phyloP scores from a whole-genome alignment of 2,329 filamentous ascomycete species.

The Juglanconis oblonga region DNA sequence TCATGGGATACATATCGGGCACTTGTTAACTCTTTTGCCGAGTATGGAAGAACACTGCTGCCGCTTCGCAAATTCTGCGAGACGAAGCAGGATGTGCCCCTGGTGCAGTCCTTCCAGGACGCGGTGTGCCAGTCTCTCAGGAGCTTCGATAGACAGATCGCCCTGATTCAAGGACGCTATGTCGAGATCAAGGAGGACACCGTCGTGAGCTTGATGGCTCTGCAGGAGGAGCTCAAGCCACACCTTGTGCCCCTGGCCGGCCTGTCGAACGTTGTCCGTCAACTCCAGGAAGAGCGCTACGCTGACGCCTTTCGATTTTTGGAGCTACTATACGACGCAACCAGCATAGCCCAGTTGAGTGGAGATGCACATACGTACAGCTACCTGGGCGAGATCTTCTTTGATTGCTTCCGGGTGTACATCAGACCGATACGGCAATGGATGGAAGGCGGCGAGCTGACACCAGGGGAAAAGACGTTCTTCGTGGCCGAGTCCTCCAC shows the following conservation, averaged over 20 bases:
- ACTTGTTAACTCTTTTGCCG: constrained; percentile 44
- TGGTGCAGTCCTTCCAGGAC: constrained; percentile 70
- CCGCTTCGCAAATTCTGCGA: constrained; percentile 44
- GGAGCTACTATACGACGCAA: constrained; percentile 71
- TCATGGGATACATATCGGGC: constrained; percentile 49
- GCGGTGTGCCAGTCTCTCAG: constrained; percentile 56
- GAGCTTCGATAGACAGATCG: constrained; percentile 57
- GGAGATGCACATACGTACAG: constrained; percentile 61
- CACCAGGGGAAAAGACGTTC: constrained; percentile 65
- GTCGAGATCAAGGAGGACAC: constrained; percentile 50
- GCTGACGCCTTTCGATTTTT: constrained; percentile 68
- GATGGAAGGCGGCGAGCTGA: constrained; percentile 77
- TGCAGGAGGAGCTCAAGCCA: constrained; percentile 56
- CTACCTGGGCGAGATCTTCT: constrained; percentile 67
- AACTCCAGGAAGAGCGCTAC: constrained; percentile 47
- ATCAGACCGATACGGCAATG: constrained; percentile 75
- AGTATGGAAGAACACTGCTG: constrained; percentile 43
- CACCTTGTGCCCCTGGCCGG: constrained; percentile 54
- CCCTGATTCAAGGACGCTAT: constrained; percentile 58
- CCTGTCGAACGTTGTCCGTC: constrained; percentile 61
- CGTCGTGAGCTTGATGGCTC: constrained; percentile 63
- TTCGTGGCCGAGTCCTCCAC: constrained; percentile 65
- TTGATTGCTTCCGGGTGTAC: constrained; percentile 80
- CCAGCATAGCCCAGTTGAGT: constrained; percentile 66
- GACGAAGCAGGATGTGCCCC: constrained; percentile 47